Evolutionary conservation across 257 asterid species (phyloP), one percentile per base, ranked within the genome.

Genomic region (Solanum paucissectum): DNA sequence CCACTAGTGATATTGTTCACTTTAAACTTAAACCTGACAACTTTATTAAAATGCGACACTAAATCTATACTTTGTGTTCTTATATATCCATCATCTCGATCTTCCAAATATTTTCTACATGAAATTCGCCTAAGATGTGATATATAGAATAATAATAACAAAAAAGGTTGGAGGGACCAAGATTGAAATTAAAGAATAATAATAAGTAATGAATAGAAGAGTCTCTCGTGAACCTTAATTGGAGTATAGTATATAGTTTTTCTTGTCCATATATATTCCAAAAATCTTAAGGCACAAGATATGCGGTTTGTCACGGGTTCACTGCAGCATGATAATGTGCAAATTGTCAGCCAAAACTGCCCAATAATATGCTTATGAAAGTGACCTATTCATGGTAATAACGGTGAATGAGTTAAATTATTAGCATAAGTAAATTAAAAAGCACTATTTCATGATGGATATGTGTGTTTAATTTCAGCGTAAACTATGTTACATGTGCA

Each of bases 231-330:
- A 88, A 77, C 84, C 83, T 71, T 34, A n/a, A 5, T 33, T 49
- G 74, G 68, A 44, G 64, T 27, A 66, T 12, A 27, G 64, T 55
- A 55, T 55, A 52, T 52, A 52, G 62, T 52, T 23, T 62, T 23
- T 42, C 4, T 77, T 42, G 84, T 77, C 84, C 62, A 62, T 23
- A 23, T 9, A 60, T 60, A 60, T 9, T 2, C 29, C 11, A 81
- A 55, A 81, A 64, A 27, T 46, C 76, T 33, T 7, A 21, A 76
- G 52, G 49, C 88, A 84, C 52, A 88, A 87, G 73, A 62, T 14
- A 69, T 75, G 14, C 86, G 87, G 89, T 85, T 88, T 76, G 86
- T 90, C 91, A 90, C 91, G 91, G 91, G 90, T 87, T 33, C 18
- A 44, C 77, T 46, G 68, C 18, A 81, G 42, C 68, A 46, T 34